A percentile compares a stretch with the other conserved stretches of the same genome.
These are phyloP conservation scores for Aureobasidium sp. DNA, from an alignment of 2,329 filamentous ascomycete genomes.

Conservation along the genomic window DNA sequence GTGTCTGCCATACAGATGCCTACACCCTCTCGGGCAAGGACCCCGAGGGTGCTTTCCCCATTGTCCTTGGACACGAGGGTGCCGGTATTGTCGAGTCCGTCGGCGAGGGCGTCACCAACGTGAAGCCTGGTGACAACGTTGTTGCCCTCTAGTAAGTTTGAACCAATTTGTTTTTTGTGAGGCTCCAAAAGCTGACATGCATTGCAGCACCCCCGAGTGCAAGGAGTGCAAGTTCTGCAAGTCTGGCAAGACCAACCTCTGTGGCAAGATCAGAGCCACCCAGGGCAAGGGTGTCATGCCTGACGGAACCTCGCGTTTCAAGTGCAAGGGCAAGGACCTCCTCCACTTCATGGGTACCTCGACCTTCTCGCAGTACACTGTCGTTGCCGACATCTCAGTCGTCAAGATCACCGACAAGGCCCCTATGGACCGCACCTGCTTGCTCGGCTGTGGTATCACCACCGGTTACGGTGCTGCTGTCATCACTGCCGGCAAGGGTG, in stretches of 20 bases:
- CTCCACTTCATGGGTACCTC: conserved; percentile 99
- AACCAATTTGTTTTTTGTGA: background rate
- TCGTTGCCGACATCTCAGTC: conserved; percentile 96
- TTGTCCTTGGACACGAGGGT: conserved; percentile 84
- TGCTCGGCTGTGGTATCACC: conserved; percentile 96
- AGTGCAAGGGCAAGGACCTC: conserved; percentile 87
- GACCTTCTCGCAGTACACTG: conserved; percentile 98
- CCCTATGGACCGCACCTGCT: conserved; percentile 90
- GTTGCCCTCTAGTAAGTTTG: conserved; percentile 70
- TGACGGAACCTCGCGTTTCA: conserved; percentile 91
- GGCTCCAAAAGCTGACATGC: conserved; percentile 19
- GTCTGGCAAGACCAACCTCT: conserved; percentile 98
- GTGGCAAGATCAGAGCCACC: conserved; percentile 95
- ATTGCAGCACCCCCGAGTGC: conserved; percentile 82
- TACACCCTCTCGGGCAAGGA: conserved; percentile 96
- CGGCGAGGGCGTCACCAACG: conserved; percentile 88
- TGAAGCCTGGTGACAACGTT: conserved; percentile 90
- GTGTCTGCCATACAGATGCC: conserved; percentile 98
- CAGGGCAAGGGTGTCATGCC: conserved; percentile 97
- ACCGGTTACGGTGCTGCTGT: conserved; percentile 94
- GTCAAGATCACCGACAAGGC: conserved; percentile 87
- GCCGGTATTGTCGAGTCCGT: conserved; percentile 89
- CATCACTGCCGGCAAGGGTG: conserved; percentile 66
- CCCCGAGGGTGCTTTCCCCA: conserved; percentile 87
- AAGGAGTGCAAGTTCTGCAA: conserved; percentile 99